Percentiles rank a stretch among this genome's conserved stretches.
Evolutionary conservation across 2,329 filamentous ascomycete species (phyloP).

Genomic region (Didymella exigua): DNA sequence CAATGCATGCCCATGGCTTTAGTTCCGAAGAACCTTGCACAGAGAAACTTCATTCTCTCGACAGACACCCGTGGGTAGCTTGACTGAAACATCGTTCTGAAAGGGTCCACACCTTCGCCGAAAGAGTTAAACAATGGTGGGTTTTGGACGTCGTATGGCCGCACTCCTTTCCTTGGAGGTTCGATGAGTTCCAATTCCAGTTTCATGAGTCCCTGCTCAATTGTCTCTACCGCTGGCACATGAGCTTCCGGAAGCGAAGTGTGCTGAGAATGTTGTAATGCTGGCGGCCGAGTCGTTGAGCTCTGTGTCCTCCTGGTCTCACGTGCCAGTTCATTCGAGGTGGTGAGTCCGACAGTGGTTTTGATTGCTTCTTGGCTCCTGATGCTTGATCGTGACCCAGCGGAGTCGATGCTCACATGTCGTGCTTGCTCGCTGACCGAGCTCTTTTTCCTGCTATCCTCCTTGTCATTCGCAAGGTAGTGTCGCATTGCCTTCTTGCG

Average conservation of each 20-base stretch:
- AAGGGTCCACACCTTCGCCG: conserved; percentile 43
- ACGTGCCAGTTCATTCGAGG: not conserved
- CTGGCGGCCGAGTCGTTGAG: conserved; percentile 13
- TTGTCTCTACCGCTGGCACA: not conserved
- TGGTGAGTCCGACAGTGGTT: not conserved
- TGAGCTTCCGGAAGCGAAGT: conserved; percentile 9
- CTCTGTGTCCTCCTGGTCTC: conserved; percentile 1
- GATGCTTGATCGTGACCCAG: conserved; percentile 21
- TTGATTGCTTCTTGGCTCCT: conserved; percentile 20
- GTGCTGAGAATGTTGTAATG: conserved; percentile 2
- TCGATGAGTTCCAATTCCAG: not conserved
- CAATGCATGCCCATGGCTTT: conserved; percentile 40
- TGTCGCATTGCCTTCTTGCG: conserved; percentile 46
- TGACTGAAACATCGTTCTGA: conserved; percentile 43
- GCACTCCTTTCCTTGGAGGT: not conserved
- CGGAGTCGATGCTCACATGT: conserved; percentile 29
- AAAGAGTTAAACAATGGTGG: conserved; percentile 35
- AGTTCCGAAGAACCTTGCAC: conserved; percentile 43
- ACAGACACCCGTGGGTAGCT: conserved; percentile 38
- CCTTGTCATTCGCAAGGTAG: conserved; percentile 35
- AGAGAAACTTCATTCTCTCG: conserved; percentile 44
- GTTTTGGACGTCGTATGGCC: conserved; percentile 28
- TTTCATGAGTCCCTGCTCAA: not conserved
- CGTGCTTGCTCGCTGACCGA: not conserved
- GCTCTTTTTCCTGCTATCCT: conserved; percentile 10